Percentiles rank a stretch among this genome's conserved stretches.
Conservation (phyloP, 805 yeast genomes). For the Candida insectalens region DNA sequence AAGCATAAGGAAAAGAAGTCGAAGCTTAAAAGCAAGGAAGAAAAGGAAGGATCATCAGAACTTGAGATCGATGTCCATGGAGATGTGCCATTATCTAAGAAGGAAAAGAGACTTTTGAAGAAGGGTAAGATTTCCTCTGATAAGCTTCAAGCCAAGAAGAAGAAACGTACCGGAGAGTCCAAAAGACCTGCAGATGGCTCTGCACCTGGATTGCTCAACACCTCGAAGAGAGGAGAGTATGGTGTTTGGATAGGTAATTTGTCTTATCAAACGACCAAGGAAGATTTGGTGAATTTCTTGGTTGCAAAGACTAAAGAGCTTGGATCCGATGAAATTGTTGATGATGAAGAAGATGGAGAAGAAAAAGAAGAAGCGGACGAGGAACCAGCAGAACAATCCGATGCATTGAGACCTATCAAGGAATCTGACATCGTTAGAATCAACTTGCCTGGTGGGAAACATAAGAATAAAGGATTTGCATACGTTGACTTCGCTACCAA, state of each 20-base stretch:
- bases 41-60: too few relatives aligned
- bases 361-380: background rate
- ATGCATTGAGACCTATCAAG: constrained; percentile 27
- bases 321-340: background rate
- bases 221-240: constrained; percentile 35
- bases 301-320: constrained; percentile 38
- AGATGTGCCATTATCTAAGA: constrained; percentile 80
- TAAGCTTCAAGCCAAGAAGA: constrained; percentile 33
- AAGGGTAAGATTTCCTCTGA: constrained; percentile 60
- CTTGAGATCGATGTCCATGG: constrained; percentile 60
- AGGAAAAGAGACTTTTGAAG: constrained; percentile 79
- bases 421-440: constrained; percentile 62
- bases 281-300: constrained; percentile 60
- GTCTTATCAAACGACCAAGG: constrained; percentile 72
- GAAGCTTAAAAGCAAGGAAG: constrained; percentile 29
- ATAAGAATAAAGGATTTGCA: constrained; percentile 78
- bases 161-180: constrained; percentile 17
- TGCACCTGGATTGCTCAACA: constrained; percentile 5
- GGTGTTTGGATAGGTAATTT: constrained; percentile 96
- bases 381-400: background rate
- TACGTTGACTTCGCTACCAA: constrained; percentile 69
- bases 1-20: background rate
- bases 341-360: background rate
- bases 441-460: constrained; percentile 67
- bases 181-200: constrained; percentile 12